These are phyloP conservation scores for Kwoniella botswanensis DNA, from an alignment of 768 basidiomycete genomes.

Conservation along the genomic window DNA sequence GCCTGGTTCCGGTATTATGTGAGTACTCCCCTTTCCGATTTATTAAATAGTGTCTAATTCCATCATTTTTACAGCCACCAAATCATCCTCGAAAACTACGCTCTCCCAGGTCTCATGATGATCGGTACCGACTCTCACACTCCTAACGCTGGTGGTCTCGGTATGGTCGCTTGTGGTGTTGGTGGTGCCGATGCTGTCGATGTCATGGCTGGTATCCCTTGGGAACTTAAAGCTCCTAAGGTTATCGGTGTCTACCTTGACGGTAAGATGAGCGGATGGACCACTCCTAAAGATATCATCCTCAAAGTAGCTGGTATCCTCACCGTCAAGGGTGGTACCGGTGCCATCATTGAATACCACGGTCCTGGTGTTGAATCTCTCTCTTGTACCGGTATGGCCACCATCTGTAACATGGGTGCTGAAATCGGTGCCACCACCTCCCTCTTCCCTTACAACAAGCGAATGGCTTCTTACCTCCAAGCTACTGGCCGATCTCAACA, in stretches of 20 bases:
- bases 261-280: constrained; percentile 95
- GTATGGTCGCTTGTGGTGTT: constrained; percentile 99
- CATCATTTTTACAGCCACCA: constrained; percentile 65
- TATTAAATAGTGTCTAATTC: not conserved
- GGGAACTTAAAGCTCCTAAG: constrained; percentile 99
- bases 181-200: constrained; percentile 99
- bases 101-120: constrained; percentile 98
- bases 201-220: constrained; percentile 96
- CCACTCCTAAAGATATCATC: constrained; percentile 97
- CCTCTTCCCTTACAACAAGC: constrained; percentile 95
- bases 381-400: constrained; percentile 98
- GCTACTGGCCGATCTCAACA: constrained; percentile 92
- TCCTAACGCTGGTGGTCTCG: constrained; percentile 98
- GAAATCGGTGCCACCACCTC: constrained; percentile 99
- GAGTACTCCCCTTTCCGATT: constrained; percentile 8
- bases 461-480: constrained; percentile 90
- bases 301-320: constrained; percentile 98
- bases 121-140: constrained; percentile 99
- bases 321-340: constrained; percentile 99
- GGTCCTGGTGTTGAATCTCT: constrained; percentile 94
- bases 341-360: constrained; percentile 96
- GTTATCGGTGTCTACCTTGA: constrained; percentile 96
- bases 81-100: constrained; percentile 99
- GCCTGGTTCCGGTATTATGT: constrained; percentile 96
- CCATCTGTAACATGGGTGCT: constrained; percentile 99